Base-by-base conservation (phyloP, 768 basidiomycete species). In the Tremella yokohamensis region DNA sequence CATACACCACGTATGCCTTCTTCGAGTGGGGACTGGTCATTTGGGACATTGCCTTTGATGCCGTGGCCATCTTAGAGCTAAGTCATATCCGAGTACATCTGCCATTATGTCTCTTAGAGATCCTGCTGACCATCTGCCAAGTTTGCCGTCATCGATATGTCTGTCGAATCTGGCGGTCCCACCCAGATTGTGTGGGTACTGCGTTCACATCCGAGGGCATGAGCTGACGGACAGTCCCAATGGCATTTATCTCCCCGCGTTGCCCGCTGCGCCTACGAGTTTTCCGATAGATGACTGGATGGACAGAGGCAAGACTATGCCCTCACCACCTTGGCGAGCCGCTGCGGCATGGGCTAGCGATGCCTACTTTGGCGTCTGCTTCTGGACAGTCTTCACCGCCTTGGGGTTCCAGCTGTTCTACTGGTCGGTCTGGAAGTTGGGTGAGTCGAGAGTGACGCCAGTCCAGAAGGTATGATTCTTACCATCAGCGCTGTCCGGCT, bases 341-440 rank as follows among this genome's bases (percentile, higher is more conserved):
- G 37, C 50, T 2, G 40, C 60, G 7, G 69, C 70, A 3, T 74
- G 64, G 47, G 24, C 67, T 3, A 68, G 66, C 54, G 74, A 79
- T 51, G 59, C 70, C 3, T 75, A 70, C 54, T 63, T 76, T 16
- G 67, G 77, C 74, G 51, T 51, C 7, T 68, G 69, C 18, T 89
- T 86, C 75, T 90, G 88, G 87, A 87, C 89, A 0, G 81, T 88
- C 49, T 84, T 88, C 72, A 92, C 90, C 1, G 82, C 84, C 2
- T 83, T 91, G 18, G 82, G 86, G 6, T 85, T 87, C 1, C 84
- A 87, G 2, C 79, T 93, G 2, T 93, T 93, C 79, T 93, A 92
- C 77, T 93, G 90, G 78, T 90, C 88, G 22, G 84, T 94, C 18
- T 92, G 90, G 90, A 83, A 89, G 70, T 84, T 92, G 16, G 89